Base-by-base conservation (phyloP, 192 early-diverging fungal species). In the Coemansia sp. region DNA sequence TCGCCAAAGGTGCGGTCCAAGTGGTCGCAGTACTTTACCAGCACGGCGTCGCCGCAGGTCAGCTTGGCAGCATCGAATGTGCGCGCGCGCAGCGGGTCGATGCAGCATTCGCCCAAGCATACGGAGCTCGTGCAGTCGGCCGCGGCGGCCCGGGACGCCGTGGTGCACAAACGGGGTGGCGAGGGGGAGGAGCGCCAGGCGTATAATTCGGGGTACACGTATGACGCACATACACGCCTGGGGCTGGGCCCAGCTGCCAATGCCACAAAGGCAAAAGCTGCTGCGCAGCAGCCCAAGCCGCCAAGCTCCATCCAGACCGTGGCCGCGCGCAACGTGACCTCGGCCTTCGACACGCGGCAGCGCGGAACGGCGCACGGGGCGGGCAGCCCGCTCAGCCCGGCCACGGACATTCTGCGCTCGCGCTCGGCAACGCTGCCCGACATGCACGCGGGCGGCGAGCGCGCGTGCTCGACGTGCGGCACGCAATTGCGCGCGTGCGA, bases 11-110 rank as follows among this genome's bases (percentile, higher is more conserved):
- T 74, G 9, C 57, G 50, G 45, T 67, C 73, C 11, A 69, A 67
- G 50, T 77, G 74, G 74, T 68, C 74, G 40, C 74, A 77, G 61
- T 77, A 77, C 50, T 77, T 77, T 29, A 71, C 74, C 31, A 70
- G 67, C 51, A 64, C 73, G 0, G 73, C 62, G 6, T n/a, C n/a
- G n/a, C n/a, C n/a, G n/a, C n/a, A n/a, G n/a, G n/a, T n/a, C n/a
- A n/a, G n/a, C n/a, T n/a, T n/a, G n/a, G n/a, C n/a, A n/a, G n/a
- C n/a, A n/a, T n/a, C n/a, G n/a, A n/a, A n/a, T 10, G 42, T 21
- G 9, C 46, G 71, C 3, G 56, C 14, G 12, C 65, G 71, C 23
- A 74, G 71, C 35, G 71, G 68, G 58, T 67, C 71, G 27, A 28
- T 65, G 53, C 29, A 51, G 11, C 22, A 45, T 9, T 48, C 58